Evolutionary conservation across 2,329 filamentous ascomycete species (phyloP), one percentile per base, ranked within the genome.

Genomic region (Nothopassalora personata): DNA sequence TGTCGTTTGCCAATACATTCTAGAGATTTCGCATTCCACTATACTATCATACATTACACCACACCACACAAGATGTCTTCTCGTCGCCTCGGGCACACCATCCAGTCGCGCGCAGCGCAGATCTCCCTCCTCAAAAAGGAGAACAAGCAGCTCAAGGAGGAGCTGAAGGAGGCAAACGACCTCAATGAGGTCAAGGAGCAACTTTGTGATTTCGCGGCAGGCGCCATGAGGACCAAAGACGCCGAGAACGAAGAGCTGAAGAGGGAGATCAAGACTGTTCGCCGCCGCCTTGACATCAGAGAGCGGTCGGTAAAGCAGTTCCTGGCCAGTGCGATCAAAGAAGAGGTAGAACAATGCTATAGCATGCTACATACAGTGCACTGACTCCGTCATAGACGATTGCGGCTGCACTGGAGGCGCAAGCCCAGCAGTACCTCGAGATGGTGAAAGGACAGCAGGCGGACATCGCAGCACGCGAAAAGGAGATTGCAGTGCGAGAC

Each of bases 361-460:
- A 3, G 27, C 8, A 3, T 10, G 28, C 23, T 15, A 5, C 19
- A 28, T 28, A 28, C 46, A 49, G 10, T 27, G 10, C 46, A 27
- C 19, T 28, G 19, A 30, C 19, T 49, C 46, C 6, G 28, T 13
- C 10, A 11, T 13, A 49, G 46, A 30, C 6, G 18, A 49, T 4
- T 9, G 46, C 46, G 6, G 46, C 46, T 28, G 61, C 57, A 4
- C 57, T 64, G 13, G 63, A 65, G 54, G 58, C 60, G 13, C 63
- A 65, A 51, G 63, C 63, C 10, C 50, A 58, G 33, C 50, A 48
- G 7, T 56, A 60, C 8, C 50, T 63, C 23, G 19, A 31, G 10
- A 55, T 65, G 53, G 55, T 65, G 9, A 55, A 60, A 19, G 61
- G 58, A 13, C 57, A 60, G 13, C 57, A 65, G 56, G 43, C 49